These are phyloP conservation scores for Colletotrichum australisinense DNA, from an alignment of 2,329 filamentous ascomycete species.

Conservation along the genomic window DNA sequence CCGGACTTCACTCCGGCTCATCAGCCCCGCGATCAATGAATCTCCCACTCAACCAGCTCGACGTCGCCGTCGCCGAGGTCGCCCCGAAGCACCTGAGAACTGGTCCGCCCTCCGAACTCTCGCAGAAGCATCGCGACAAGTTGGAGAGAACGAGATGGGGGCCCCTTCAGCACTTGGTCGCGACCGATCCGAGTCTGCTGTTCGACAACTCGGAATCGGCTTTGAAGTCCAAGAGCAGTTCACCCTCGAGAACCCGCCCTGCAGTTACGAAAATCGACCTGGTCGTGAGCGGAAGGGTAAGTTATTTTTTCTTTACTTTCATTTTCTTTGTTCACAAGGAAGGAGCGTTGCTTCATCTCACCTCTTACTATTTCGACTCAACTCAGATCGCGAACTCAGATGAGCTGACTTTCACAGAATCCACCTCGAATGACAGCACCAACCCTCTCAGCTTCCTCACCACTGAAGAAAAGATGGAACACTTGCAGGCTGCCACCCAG, in stretches of 20 bases:
- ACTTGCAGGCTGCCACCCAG: constrained; percentile 58
- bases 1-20: constrained; percentile 32
- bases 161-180: constrained; percentile 15
- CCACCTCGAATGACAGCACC: constrained; percentile 32
- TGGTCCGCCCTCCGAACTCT: constrained; percentile 88
- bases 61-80: constrained; percentile 27
- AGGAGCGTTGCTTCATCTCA: not conserved
- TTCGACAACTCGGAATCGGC: constrained; percentile 38
- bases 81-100: constrained; percentile 57
- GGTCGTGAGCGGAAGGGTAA: constrained; percentile 51
- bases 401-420: constrained; percentile 16
- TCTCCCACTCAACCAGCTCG: constrained; percentile 31
- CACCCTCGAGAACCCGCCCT: constrained; percentile 66
- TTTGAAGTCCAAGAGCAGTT: constrained; percentile 71
- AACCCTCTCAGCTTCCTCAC: constrained; percentile 48
- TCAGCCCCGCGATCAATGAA: constrained; percentile 34
- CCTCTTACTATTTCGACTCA: not conserved
- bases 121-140: constrained; percentile 86
- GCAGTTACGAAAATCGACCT: constrained; percentile 57
- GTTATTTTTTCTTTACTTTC: constrained; percentile 27
- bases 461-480: constrained; percentile 54
- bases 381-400: not conserved
- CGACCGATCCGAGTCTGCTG: constrained; percentile 38
- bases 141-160: constrained; percentile 53
- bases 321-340: not conserved